Percentiles rank a stretch among this genome's conserved stretches.
phyloP scores from a whole-genome alignment of 257 asterid genomes.

The Solanum bulbocastanum region DNA sequence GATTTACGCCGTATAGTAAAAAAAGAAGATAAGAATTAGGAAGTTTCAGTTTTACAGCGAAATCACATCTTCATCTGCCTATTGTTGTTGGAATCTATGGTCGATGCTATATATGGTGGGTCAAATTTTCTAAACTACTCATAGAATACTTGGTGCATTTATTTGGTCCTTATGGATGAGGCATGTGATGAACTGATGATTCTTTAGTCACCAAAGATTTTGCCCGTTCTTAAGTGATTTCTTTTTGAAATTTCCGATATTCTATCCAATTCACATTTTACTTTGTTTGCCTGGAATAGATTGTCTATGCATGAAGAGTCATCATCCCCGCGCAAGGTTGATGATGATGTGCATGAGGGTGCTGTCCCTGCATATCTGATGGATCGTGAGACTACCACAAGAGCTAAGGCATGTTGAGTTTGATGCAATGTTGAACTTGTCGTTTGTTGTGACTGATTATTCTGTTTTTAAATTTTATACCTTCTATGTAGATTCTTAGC shows the following conservation, averaged over 20 bases:
- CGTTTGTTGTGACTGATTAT: background rate
- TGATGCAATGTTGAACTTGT: background rate
- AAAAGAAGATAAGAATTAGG: background rate
- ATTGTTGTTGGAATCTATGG: background rate
- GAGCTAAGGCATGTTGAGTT: constrained; percentile 58
- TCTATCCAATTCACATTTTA: background rate
- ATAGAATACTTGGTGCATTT: background rate
- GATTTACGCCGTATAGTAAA: background rate
- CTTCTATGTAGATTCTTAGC: constrained; percentile 62
- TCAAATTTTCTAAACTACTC: background rate
- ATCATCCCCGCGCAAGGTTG: constrained; percentile 72
- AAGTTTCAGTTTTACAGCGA: background rate
- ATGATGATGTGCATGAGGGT: constrained; percentile 77
- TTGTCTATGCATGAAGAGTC: constrained; percentile 90
- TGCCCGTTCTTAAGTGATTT: background rate
- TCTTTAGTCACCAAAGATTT: background rate
- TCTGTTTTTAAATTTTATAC: background rate
- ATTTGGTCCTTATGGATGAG: background rate
- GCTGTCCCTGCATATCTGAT: constrained; percentile 94
- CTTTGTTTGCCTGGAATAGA: constrained; percentile 19
- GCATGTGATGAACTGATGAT: background rate
- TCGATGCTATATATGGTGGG: background rate
- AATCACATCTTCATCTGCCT: background rate
- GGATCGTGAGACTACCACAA: constrained; percentile 87
- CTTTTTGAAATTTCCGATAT: background rate